Evolutionary conservation across 257 asterid genomes (phyloP), one percentile per base, ranked within the genome.

Genomic region (Ajuga chamaepitys): DNA sequence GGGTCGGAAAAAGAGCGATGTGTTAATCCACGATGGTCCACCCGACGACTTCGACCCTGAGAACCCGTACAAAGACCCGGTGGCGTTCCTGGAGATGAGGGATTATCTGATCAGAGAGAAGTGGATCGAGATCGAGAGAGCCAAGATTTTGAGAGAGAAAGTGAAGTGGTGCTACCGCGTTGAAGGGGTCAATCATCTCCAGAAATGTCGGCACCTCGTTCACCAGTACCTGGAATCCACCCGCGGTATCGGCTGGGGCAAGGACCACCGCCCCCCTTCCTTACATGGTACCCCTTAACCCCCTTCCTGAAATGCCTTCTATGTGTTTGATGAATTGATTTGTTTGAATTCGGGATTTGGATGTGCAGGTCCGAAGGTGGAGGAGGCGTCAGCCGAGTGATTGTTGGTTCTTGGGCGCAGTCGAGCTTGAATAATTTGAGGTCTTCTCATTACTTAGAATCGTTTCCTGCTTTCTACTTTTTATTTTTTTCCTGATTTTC

Each of bases 71-170:
- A 92, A 85, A 77, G 98, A 92, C 68, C 97, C 98, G 63, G 98
- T 92, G 26, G 95, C 95, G 26, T 78, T 81, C 80, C 80, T 88
- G 18, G 98, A 92, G 89, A 92, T 92, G 98, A 77, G 97, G 61
- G 98, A 92, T 78, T 86, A 92, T 54, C 51, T 92, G 69, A 95
- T 92, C 7, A 73, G 98, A 41, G 97, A 88, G 82, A 92, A 89
- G 63, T 92, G 98, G 98, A 86, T 92, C 95, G 84, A 83, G 66
- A 92, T 92, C 85, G 98, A 92, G 80, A 92, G 86, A 74, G 98
- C 98, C 25, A 92, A 92, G 84, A 88, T 92, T 73, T 82, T 92
- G 63, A 73, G 98, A 8, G 95, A 92, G 75, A 88, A 79, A 68
- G 88, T 92, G 60, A 90, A 83, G 74, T 88, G 95, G 98, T 92